A percentile compares a stretch with the other conserved stretches of the same genome.
Evolutionary conservation across 2,329 filamentous ascomycete species (phyloP).

Genomic region (Raffaelea albimanens): DNA sequence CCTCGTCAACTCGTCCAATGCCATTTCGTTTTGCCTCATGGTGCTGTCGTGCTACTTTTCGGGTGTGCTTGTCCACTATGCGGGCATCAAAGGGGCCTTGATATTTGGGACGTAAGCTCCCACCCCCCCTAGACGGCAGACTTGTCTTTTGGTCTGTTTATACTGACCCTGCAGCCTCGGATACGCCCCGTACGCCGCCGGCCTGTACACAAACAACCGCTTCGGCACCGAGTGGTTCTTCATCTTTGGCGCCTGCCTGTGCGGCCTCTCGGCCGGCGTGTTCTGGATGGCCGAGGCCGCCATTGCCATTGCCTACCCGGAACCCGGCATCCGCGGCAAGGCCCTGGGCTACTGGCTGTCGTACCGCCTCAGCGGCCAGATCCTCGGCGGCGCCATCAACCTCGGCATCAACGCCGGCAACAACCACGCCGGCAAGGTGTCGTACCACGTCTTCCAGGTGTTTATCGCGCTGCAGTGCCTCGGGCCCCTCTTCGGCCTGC

Average conservation of each 20-base stretch:
- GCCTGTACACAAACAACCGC: constrained; percentile 62
- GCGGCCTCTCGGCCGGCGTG: constrained; percentile 60
- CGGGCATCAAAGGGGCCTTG: constrained; percentile 62
- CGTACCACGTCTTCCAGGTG: constrained; percentile 57
- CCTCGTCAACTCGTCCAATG: constrained; percentile 62
- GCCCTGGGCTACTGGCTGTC: constrained; percentile 57
- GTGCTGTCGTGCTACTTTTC: constrained; percentile 60
- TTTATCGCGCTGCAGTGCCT: constrained; percentile 63
- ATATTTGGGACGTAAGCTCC: constrained; percentile 61
- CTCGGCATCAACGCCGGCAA: constrained; percentile 53
- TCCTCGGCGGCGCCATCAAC: constrained; percentile 64
- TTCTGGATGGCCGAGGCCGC: constrained; percentile 72
- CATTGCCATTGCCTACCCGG: constrained; percentile 63
- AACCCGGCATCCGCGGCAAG: constrained; percentile 56
- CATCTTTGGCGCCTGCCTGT: constrained; percentile 57
- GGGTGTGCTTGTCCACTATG: constrained; percentile 50
- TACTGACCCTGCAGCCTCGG: constrained; percentile 30
- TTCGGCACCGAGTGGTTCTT: constrained; percentile 61
- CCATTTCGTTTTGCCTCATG: constrained; percentile 54
- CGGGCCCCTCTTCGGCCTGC: constrained; percentile 53
- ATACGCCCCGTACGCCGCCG: constrained; percentile 62
- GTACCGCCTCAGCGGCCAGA: constrained; percentile 51
- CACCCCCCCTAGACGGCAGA: constrained; percentile 3
- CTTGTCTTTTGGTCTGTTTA: no score
- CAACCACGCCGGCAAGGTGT: constrained; percentile 44